Conservation (phyloP, 495 filamentous ascomycete species). For the Podospora conica region DNA sequence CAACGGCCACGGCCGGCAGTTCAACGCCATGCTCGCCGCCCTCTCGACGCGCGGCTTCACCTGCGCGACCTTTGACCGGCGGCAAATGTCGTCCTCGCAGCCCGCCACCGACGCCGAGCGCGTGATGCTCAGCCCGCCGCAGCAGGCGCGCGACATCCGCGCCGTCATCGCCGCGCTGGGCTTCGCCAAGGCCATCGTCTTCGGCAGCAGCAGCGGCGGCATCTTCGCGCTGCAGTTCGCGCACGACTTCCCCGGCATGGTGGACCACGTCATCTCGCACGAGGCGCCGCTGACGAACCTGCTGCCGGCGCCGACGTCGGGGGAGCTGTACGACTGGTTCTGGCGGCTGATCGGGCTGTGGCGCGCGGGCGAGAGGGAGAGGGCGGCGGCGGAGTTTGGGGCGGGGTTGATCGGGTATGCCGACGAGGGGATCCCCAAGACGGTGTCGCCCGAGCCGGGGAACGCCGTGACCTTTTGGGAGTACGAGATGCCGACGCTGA, state of each 20-base stretch:
- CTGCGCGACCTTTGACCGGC: constrained; percentile 24
- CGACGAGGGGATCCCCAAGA: constrained; percentile 14
- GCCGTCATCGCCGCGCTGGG: constrained; percentile 21
- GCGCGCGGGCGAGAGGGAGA: constrained; percentile 11
- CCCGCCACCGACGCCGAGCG: constrained; percentile 5
- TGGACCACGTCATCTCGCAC: constrained; percentile 23
- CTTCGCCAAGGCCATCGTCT: constrained; percentile 19
- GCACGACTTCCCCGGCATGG: constrained; percentile 22
- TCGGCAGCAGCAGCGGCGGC: constrained; percentile 26
- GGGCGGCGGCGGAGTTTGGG: constrained; percentile 7
- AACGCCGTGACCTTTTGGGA: constrained; percentile 22
- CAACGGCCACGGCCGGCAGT: constrained; percentile 25
- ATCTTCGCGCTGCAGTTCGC: constrained; percentile 25
- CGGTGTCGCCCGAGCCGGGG: constrained; percentile 1
- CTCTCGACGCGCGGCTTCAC: constrained; percentile 17
- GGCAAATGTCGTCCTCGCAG: constrained; percentile 24
- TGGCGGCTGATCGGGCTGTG: constrained; percentile 15
- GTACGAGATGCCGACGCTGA: constrained; percentile 18
- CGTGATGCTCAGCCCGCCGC: constrained; percentile 13
- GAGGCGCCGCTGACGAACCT: constrained; percentile 20
- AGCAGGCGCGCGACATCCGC: constrained; percentile 23
- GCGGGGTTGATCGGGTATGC: constrained; percentile 15
- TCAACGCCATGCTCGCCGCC: constrained; percentile 16
- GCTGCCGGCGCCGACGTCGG: constrained; percentile 20
- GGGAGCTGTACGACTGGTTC: constrained; percentile 14